Evolutionary conservation across 176 grass and related monocot genomes (phyloP), one percentile per base, ranked within the genome.

Genomic region (Alopecurus myosuroides): DNA sequence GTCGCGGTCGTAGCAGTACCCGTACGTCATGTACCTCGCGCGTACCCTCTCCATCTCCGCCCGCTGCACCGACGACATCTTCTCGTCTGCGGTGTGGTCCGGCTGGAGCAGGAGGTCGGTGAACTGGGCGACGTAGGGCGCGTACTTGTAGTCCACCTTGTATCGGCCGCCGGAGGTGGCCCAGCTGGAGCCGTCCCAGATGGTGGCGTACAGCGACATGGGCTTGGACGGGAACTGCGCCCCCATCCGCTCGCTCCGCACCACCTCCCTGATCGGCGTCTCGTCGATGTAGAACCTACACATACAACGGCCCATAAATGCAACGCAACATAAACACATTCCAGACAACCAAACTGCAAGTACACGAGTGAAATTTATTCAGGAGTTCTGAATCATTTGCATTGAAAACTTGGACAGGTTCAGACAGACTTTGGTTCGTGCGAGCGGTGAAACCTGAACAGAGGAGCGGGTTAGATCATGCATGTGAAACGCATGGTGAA

Each of bases 71-170:
- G 69, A 7, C 44, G 85, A 48, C 49, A 86, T 75, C 42, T 37
- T 17, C 28, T 26, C 51, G 73, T n/a, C 63, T 10, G 50, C 76
- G 30, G 0, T 1, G 29, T 66, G 17, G 30, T 63, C 60, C 6
- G 28, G 60, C 7, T 2, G 33, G 73, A 97, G 82, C 84, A 45
- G n/a, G 67, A 97, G 95, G 86, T 97, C 88, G 55, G 92, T 85
- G 91, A 97, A 97, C 81, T 97, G 86, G 11, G 95, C 95, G n/a
- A 84, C 87, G 79, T 90, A 97, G 61, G 92, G 95, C 48, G 90
- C 95, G 81, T 93, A 94, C 90, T 91, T 94, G 92, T 97, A 97
- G 86, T 97, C 88, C 74, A 97, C 92, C 92, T 93, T 97, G 87
- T 97, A 97, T 1, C 90, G 92, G 6, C 95, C 95, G 0, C 92